These are phyloP conservation scores for Penicillium decumbens DNA, from an alignment of 2,329 filamentous ascomycete genomes.

Conservation along the genomic window DNA sequence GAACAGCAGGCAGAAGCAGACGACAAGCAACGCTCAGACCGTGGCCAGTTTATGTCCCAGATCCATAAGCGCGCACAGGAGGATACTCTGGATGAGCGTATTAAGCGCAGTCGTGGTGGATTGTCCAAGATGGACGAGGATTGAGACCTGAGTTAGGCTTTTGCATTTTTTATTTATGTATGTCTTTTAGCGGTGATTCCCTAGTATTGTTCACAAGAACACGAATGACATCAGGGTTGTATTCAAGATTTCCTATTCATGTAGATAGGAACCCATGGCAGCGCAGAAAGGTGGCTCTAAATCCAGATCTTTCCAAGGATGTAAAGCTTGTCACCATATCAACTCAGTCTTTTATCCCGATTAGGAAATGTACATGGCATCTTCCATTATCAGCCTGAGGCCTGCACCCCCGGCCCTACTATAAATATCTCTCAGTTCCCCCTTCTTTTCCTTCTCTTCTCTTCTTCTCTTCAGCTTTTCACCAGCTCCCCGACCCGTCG, in stretches of 20 bases:
- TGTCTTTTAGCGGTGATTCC: not conserved
- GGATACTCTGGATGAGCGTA: slow-evolving; percentile 35
- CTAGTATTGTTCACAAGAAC: not conserved
- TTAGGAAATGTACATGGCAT: no score
- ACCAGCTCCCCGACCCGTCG: no score
- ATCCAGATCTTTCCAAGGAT: no score
- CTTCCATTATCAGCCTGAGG: no score
- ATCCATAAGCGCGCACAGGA: slow-evolving; percentile 33
- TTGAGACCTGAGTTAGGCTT: slow-evolving; percentile 1
- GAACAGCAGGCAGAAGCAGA: slow-evolving; percentile 62
- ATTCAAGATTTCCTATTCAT: not conserved
- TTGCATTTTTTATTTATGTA: not conserved
- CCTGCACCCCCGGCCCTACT: no score
- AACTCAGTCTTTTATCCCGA: no score
- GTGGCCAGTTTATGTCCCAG: slow-evolving; percentile 33
- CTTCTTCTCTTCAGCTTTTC: no score
- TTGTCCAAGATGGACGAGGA: slow-evolving; percentile 30
- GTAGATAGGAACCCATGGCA: not conserved
- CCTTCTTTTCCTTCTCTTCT: no score
- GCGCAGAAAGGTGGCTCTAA: no score
- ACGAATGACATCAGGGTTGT: not conserved
- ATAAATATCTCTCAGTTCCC: no score
- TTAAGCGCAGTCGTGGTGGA: slow-evolving; percentile 33
- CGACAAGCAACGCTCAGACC: slow-evolving; percentile 44
- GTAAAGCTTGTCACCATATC: no score